Evolutionary conservation across 805 yeast genomes (phyloP).

Genomic region (Candida morakotiae): DNA sequence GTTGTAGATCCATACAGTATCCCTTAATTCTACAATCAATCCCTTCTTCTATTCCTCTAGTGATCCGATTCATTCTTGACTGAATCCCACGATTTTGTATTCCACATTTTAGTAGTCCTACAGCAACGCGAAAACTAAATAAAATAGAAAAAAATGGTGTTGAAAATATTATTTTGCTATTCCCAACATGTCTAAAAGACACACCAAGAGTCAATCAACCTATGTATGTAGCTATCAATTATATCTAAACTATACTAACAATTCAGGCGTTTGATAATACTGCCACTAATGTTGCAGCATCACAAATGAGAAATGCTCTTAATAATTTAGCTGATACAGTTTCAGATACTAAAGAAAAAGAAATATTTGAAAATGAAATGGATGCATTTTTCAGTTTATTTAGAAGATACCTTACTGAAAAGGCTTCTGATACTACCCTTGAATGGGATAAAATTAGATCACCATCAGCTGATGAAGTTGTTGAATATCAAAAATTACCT

Average conservation of each 20-base stretch:
- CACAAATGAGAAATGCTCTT: constrained; percentile 95
- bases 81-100: too few relatives aligned
- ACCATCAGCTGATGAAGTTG: constrained; percentile 86
- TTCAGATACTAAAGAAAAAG: constrained; percentile 42
- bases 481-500: constrained; percentile 57
- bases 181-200: constrained; percentile 42
- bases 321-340: constrained; percentile 87
- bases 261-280: constrained; percentile 85
- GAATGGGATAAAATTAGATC: constrained; percentile 97
- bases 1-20: too few relatives aligned
- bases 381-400: constrained; percentile 90
- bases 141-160: neutral
- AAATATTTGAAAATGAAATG: constrained; percentile 82
- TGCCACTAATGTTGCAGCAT: constrained; percentile 91
- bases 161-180: neutral
- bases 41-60: too few relatives aligned
- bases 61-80: too few relatives aligned
- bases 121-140: neutral
- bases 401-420: constrained; percentile 87
- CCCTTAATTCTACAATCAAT: too few relatives aligned
- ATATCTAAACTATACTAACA: constrained; percentile 14
- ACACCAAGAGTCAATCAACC: constrained; percentile 67
- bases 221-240: constrained; percentile 58
- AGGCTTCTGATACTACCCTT: constrained; percentile 77
- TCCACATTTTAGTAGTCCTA: neutral